Conservation (phyloP, 495 filamentous ascomycete genomes). For the Diplogelasinospora grovesii region DNA sequence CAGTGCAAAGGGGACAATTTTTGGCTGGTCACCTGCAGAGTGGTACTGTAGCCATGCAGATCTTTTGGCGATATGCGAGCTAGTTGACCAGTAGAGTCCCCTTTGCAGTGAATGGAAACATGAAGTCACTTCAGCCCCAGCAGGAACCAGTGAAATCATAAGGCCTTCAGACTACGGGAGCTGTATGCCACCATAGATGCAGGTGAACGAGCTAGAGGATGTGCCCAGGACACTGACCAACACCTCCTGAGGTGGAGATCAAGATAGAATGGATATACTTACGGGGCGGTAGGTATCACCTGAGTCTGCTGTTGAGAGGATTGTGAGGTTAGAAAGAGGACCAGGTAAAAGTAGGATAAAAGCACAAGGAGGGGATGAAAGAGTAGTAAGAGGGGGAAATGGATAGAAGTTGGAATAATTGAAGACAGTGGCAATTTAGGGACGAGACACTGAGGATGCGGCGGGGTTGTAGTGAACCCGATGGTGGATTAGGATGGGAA, state of each 20-base stretch:
- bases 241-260: background rate
- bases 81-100: no score
- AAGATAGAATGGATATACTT: slow-evolving; percentile 22
- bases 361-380: slow-evolving; percentile 10
- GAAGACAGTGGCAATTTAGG: slow-evolving; percentile 26
- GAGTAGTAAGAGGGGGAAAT: slow-evolving; percentile 13
- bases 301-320: slow-evolving; percentile 38
- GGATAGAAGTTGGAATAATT: slow-evolving; percentile 21
- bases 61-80: no score
- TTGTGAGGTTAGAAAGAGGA: slow-evolving; percentile 32
- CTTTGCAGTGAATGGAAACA: no score
- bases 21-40: no score
- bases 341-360: slow-evolving; percentile 10
- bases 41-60: no score
- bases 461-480: slow-evolving; percentile 27
- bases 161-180: no score
- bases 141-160: no score
- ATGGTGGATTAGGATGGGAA: slow-evolving; percentile 32
- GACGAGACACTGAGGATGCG: slow-evolving; percentile 20
- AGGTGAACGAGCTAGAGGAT: no score
- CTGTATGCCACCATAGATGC: no score
- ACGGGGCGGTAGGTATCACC: slow-evolving; percentile 49
- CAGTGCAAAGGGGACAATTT: no score
- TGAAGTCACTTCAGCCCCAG: no score
- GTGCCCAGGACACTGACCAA: no score